Evolutionary conservation across 1,284 basidiomycete genomes (phyloP).

Genomic region (Spongispora temasekensis): DNA sequence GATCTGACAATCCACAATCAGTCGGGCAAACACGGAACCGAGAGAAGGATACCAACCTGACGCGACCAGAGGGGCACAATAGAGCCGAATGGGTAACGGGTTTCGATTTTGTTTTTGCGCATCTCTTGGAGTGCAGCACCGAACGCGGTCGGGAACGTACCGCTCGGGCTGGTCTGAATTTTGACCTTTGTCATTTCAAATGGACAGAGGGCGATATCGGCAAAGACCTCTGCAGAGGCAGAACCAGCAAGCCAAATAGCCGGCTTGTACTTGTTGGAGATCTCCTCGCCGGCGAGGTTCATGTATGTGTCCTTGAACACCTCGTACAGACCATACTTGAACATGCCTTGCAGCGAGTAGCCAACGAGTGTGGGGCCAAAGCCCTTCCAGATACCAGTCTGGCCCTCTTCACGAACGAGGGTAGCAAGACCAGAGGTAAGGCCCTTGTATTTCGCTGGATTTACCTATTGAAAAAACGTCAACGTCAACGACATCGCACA

Average conservation of each 20-base stretch:
- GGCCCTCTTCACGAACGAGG: constrained; percentile 82
- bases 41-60: constrained; percentile 50
- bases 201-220: constrained; percentile 85
- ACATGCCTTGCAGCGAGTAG: constrained; percentile 94
- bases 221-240: constrained; percentile 92
- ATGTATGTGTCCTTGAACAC: constrained; percentile 92
- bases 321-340: constrained; percentile 97
- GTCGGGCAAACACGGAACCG: neutral
- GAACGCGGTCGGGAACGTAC: constrained; percentile 74
- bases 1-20: constrained; percentile 48
- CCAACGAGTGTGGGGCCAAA: constrained; percentile 91
- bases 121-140: constrained; percentile 67
- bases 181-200: constrained; percentile 85
- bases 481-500: neutral
- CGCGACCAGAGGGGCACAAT: constrained; percentile 81
- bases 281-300: constrained; percentile 84
- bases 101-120: constrained; percentile 60
- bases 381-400: constrained; percentile 90
- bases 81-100: constrained; percentile 79
- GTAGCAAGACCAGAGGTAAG: constrained; percentile 73
- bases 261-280: constrained; percentile 85
- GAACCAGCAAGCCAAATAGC: constrained; percentile 94
- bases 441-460: constrained; percentile 75
- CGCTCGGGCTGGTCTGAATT: constrained; percentile 72
- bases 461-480: constrained; percentile 42